These are phyloP conservation scores for Ophiocordyceps camponoti-leonardi DNA, from an alignment of 2,329 filamentous ascomycete genomes.

Conservation along the genomic window DNA sequence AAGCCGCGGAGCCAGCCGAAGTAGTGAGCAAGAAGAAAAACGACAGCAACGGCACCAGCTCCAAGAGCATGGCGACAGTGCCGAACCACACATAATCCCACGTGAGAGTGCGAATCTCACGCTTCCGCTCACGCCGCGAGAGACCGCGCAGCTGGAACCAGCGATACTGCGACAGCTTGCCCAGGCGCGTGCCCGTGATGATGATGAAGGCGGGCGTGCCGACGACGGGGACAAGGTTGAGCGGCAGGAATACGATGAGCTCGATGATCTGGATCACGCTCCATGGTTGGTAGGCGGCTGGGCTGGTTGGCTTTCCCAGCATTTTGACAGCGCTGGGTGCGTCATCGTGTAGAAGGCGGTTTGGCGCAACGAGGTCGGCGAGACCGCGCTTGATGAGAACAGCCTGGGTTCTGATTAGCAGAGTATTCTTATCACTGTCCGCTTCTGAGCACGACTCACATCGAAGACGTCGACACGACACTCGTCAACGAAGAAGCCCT, in stretches of 20 bases:
- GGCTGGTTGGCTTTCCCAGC: constrained; percentile 63
- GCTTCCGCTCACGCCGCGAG: constrained; percentile 54
- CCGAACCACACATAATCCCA: constrained; percentile 94
- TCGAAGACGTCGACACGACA: constrained; percentile 71
- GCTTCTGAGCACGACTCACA: constrained; percentile 25
- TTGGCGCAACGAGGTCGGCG: constrained; percentile 47
- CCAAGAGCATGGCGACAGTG: constrained; percentile 63
- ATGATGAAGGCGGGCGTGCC: constrained; percentile 77
- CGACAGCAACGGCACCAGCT: constrained; percentile 79
- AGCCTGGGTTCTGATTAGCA: constrained; percentile 20
- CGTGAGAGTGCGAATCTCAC: constrained; percentile 46
- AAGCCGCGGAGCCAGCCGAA: constrained; percentile 68
- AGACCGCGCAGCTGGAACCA: constrained; percentile 73
- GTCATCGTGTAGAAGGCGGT: constrained; percentile 48
- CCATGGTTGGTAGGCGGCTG: constrained; percentile 73
- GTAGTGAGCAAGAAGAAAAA: constrained; percentile 90
- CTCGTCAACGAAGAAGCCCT: constrained; percentile 70
- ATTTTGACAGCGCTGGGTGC: constrained; percentile 58
- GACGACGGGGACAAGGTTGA: constrained; percentile 74
- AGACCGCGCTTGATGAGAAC: constrained; percentile 62
- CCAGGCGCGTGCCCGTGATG: constrained; percentile 71
- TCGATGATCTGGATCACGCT: constrained; percentile 82
- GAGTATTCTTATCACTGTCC: neutral
- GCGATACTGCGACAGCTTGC: constrained; percentile 78
- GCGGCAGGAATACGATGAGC: constrained; percentile 58